These are phyloP conservation scores for Oxytropis ochrocephala DNA, from an alignment of 306 rosid genomes.

Conservation along the genomic window DNA sequence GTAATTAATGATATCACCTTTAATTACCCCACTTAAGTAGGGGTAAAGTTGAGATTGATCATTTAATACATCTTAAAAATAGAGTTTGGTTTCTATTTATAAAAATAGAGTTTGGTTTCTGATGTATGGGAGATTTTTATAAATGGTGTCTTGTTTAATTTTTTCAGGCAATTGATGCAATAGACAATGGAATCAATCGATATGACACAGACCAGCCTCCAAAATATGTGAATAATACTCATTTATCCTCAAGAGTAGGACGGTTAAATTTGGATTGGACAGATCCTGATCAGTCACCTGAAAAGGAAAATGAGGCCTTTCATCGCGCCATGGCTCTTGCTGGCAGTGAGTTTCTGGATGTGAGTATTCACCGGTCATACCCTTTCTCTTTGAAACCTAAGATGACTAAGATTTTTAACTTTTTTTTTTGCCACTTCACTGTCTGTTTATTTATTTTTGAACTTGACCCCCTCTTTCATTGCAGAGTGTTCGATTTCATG, in stretches of 20 bases:
- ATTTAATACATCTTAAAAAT: too few relatives aligned
- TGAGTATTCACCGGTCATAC: slow-evolving; percentile 23
- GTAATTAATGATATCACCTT: too few relatives aligned
- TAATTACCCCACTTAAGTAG: too few relatives aligned
- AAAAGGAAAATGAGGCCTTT: slow-evolving; percentile 90
- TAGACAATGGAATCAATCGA: slow-evolving; percentile 89
- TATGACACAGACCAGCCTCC: slow-evolving; percentile 90
- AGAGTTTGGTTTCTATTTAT: too few relatives aligned
- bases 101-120: background rate
- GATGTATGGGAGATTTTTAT: background rate
- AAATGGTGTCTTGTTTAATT: slow-evolving; percentile 2
- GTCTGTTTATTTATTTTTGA: slow-evolving; percentile 17
- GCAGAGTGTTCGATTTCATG: slow-evolving; percentile 73
- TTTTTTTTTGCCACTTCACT: background rate
- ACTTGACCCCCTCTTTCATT: background rate
- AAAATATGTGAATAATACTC: slow-evolving; percentile 88
- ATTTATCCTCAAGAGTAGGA: slow-evolving; percentile 89
- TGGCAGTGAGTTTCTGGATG: slow-evolving; percentile 83
- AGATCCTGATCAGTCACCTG: slow-evolving; percentile 79
- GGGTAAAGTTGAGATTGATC: too few relatives aligned
- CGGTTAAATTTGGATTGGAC: slow-evolving; percentile 87
- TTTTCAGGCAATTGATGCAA: slow-evolving; percentile 89
- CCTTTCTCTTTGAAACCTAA: background rate
- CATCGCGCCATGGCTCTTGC: slow-evolving; percentile 77
- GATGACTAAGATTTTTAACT: background rate